These are phyloP conservation scores for Teunomyces stri DNA, from an alignment of 805 yeast genomes.

Conservation along the genomic window DNA sequence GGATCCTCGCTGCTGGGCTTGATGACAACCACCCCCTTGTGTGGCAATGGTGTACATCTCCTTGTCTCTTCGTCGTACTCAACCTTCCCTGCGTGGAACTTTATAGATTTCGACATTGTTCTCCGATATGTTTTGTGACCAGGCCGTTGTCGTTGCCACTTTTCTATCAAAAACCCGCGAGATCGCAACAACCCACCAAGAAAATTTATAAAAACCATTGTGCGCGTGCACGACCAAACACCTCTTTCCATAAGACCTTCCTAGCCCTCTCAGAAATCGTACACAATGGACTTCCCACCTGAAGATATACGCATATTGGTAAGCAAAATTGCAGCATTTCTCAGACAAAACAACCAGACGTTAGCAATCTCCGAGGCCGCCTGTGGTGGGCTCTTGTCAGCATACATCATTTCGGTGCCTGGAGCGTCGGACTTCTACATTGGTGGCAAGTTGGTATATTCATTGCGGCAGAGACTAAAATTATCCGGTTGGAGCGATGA, in stretches of 20 bases:
- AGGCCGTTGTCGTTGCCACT: conserved; percentile 2
- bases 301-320: conserved; percentile 50
- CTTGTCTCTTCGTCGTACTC: conserved; percentile 59
- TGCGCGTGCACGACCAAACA: conserved; percentile 5
- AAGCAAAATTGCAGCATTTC: conserved; percentile 52
- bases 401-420: conserved; percentile 76
- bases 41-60: conserved; percentile 65
- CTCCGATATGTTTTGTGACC: neutral
- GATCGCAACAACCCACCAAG: neutral
- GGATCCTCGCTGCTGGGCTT: conserved; percentile 67
- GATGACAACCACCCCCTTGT: conserved; percentile 64
- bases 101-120: conserved; percentile 27
- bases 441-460: conserved; percentile 80
- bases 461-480: conserved; percentile 69
- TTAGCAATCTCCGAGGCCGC: conserved; percentile 84
- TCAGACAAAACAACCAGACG: conserved; percentile 56
- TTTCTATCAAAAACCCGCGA: neutral
- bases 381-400: conserved; percentile 82
- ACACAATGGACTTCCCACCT: conserved; percentile 57
- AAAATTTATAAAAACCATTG: neutral
- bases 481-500: conserved; percentile 75
- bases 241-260: neutral
- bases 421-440: conserved; percentile 83
- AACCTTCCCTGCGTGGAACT: conserved; percentile 79
- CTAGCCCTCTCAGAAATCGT: neutral